Evolutionary conservation across 2,329 filamentous ascomycete genomes (phyloP).

Genomic region (Cytospora chrysosperma): DNA sequence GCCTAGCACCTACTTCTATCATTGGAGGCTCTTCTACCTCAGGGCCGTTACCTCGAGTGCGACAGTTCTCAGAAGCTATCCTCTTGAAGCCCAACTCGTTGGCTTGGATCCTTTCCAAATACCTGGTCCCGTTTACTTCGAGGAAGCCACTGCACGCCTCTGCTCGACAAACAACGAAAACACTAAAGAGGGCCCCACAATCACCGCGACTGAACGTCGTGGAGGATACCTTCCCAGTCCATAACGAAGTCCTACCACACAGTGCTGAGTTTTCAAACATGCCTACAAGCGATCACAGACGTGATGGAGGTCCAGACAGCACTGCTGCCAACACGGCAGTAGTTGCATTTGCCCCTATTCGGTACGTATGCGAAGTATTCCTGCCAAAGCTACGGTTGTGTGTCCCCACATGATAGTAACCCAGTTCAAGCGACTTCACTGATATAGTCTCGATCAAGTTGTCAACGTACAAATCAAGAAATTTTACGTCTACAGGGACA

Average conservation of each 20-base stretch:
- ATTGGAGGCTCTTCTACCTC: no score
- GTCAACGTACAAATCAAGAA: not conserved
- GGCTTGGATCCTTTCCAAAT: no score
- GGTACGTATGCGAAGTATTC: not conserved
- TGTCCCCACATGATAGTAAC: not conserved
- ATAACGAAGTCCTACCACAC: not conserved
- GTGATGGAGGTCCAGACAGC: no score
- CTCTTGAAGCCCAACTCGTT: no score
- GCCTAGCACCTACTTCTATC: no score
- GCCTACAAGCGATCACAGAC: not conserved
- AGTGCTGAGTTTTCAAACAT: not conserved
- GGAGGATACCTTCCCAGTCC: not conserved
- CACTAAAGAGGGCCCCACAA: not conserved
- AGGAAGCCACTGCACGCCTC: no score
- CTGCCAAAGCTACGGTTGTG: not conserved
- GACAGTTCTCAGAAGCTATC: no score
- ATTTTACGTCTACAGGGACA: slow-evolving; percentile 25
- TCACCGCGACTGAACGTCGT: not conserved
- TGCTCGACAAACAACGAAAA: no score
- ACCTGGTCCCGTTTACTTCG: no score
- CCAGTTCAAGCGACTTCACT: not conserved
- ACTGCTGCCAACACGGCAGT: no score
- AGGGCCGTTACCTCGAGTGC: no score
- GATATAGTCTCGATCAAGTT: not conserved
- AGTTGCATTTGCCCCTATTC: not conserved